phyloP scores from a whole-genome alignment of 148 eudicot species.

The Nyssa sinensis region DNA sequence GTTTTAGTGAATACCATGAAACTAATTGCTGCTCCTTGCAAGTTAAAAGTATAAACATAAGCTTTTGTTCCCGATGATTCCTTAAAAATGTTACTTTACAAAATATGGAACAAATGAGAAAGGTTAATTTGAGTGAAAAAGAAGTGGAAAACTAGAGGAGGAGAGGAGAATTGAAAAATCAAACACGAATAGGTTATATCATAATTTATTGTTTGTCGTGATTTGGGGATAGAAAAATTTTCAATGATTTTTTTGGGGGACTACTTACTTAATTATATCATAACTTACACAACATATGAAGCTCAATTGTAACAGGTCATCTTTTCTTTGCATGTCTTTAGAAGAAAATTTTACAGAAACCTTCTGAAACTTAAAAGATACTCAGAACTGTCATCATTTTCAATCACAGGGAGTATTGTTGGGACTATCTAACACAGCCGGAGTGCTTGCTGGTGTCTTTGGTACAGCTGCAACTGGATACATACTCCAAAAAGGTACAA shows the following conservation, averaged over 20 bases:
- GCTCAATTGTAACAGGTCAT: too few species aligned
- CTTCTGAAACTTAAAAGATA: background rate
- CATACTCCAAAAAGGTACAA: conserved; percentile 89
- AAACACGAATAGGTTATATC: background rate
- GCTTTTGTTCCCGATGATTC: background rate
- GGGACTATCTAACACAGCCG: conserved; percentile 92
- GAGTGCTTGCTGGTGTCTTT: conserved; percentile 95
- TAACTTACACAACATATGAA: too few species aligned
- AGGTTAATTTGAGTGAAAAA: background rate
- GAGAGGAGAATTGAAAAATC: background rate
- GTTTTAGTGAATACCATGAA: background rate
- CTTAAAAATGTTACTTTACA: background rate
- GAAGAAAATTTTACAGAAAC: too few species aligned
- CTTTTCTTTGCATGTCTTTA: too few species aligned
- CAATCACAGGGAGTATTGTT: conserved; percentile 69
- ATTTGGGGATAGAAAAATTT: too few species aligned
- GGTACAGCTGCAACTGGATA: conserved; percentile 97
- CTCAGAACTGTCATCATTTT: background rate
- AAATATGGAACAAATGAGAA: background rate
- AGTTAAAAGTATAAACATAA: background rate
- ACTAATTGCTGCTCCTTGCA: background rate
- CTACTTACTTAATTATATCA: too few species aligned
- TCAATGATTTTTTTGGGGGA: too few species aligned
- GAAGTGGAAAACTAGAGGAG: background rate
- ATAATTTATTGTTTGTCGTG: too few species aligned